Percentiles rank a stretch among this genome's conserved stretches.
These are phyloP conservation scores for Halophytophthora batemanensis DNA, from an alignment of 352 stramenopile genomes.

Conservation along the genomic window DNA sequence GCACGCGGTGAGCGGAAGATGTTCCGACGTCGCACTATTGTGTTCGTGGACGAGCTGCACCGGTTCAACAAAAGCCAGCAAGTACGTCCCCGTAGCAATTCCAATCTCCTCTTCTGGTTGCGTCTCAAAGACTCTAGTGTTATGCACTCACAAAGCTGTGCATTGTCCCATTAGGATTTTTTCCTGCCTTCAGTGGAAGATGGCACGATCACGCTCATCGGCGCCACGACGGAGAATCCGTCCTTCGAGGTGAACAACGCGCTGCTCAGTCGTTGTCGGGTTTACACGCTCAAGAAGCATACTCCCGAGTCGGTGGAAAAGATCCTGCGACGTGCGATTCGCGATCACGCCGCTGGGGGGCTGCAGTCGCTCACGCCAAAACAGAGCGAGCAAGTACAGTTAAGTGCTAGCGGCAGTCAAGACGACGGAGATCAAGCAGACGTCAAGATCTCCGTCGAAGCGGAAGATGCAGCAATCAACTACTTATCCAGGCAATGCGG, in stretches of 20 bases:
- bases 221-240: constrained; percentile 88
- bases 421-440: not conserved
- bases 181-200: constrained; percentile 83
- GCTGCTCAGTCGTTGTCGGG: constrained; percentile 70
- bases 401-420: constrained; percentile 6
- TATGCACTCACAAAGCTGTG: not conserved
- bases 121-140: not conserved
- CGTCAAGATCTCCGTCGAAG: constrained; percentile 25
- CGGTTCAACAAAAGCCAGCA: constrained; percentile 89
- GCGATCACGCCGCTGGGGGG: constrained; percentile 23
- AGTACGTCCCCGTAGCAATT: constrained; percentile 4
- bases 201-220: constrained; percentile 83
- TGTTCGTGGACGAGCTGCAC: constrained; percentile 90
- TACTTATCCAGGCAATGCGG: constrained; percentile 73
- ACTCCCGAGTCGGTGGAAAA: constrained; percentile 50
- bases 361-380: constrained; percentile 26
- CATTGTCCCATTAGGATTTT: constrained; percentile 41
- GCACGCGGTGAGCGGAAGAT: constrained; percentile 63
- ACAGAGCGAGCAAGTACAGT: constrained; percentile 4
- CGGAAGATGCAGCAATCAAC: constrained; percentile 52
- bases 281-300: constrained; percentile 80
- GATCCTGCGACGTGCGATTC: constrained; percentile 66
- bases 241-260: constrained; percentile 89
- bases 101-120: not conserved
- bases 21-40: constrained; percentile 62